phyloP scores from a whole-genome alignment of 2,329 filamentous ascomycete genomes.

The Leptographium lundbergii region DNA sequence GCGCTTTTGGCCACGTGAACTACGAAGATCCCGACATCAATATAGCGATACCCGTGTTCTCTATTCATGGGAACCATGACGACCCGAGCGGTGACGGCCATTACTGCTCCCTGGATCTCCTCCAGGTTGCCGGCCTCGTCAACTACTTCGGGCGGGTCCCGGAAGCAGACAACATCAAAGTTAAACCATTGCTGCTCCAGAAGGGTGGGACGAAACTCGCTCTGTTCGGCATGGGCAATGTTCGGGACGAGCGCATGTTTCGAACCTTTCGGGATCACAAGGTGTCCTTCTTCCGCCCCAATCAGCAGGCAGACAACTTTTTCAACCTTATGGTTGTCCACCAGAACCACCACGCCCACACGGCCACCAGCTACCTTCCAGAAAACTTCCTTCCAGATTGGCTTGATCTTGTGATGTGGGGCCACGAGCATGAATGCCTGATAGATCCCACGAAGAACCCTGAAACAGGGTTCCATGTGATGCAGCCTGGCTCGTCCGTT shows the following conservation, averaged over 20 bases:
- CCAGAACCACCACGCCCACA: constrained; percentile 90
- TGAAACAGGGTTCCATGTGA: constrained; percentile 85
- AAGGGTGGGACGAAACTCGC: constrained; percentile 90
- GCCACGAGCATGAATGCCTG: constrained; percentile 91
- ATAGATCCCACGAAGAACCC: constrained; percentile 76
- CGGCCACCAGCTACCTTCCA: constrained; percentile 83
- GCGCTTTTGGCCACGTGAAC: constrained; percentile 86
- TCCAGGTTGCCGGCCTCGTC: constrained; percentile 81
- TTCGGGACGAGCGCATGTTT: constrained; percentile 88
- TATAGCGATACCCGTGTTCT: constrained; percentile 91
- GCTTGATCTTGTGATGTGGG: constrained; percentile 87
- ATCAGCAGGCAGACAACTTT: constrained; percentile 72
- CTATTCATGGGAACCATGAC: constrained; percentile 96
- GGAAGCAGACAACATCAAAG: constrained; percentile 83
- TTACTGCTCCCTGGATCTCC: constrained; percentile 76
- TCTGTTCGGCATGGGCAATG: constrained; percentile 88
- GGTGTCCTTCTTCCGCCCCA: constrained; percentile 85
- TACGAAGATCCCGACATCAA: constrained; percentile 98
- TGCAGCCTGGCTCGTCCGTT: constrained; percentile 93
- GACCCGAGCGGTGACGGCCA: constrained; percentile 95
- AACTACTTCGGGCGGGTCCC: constrained; percentile 94
- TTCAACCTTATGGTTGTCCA: constrained; percentile 94
- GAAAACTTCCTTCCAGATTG: constrained; percentile 89
- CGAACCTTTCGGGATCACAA: constrained; percentile 86
- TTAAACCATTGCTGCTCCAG: constrained; percentile 84